These are phyloP conservation scores for Populus tremula DNA, from an alignment of 345 rosid genomes.

Conservation along the genomic window DNA sequence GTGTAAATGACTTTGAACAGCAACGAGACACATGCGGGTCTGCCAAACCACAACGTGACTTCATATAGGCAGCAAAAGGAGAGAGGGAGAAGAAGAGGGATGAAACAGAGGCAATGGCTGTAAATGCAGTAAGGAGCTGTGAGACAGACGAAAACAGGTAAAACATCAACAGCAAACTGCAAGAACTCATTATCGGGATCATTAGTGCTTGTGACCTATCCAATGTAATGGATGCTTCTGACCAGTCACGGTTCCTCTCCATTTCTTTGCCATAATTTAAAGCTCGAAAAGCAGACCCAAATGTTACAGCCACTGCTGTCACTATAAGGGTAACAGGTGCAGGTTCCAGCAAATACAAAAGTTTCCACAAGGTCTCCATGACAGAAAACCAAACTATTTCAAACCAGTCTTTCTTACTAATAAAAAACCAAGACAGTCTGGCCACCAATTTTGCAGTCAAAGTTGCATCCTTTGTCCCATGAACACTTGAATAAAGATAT, in stretches of 20 bases:
- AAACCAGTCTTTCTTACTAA: slow-evolving; percentile 4
- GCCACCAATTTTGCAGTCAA: slow-evolving; percentile 14
- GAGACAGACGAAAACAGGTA: slow-evolving; percentile 91
- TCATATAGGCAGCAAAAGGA: slow-evolving; percentile 57
- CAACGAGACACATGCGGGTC: slow-evolving; percentile 87
- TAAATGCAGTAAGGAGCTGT: slow-evolving; percentile 81
- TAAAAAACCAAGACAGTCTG: background rate
- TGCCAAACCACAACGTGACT: slow-evolving; percentile 62
- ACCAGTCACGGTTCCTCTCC: slow-evolving; percentile 85
- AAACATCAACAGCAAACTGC: slow-evolving; percentile 95
- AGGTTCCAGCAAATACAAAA: slow-evolving; percentile 79
- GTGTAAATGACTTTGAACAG: slow-evolving; percentile 75
- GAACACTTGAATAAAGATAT: slow-evolving; percentile 22
- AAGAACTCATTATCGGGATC: slow-evolving; percentile 98
- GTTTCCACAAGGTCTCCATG: slow-evolving; percentile 87
- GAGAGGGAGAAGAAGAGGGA: slow-evolving; percentile 82
- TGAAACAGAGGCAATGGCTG: slow-evolving; percentile 83
- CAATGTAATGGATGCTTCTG: slow-evolving; percentile 78
- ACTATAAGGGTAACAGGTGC: slow-evolving; percentile 76
- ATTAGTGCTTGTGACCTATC: slow-evolving; percentile 87
- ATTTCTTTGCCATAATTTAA: slow-evolving; percentile 88
- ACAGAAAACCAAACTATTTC: slow-evolving; percentile 14
- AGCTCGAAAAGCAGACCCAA: slow-evolving; percentile 93
- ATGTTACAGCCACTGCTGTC: slow-evolving; percentile 85
- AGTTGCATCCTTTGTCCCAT: slow-evolving; percentile 30